Evolutionary conservation across 2,329 filamentous ascomycete genomes (phyloP), one percentile per base, ranked within the genome.

Genomic region (Fusarium metavorans): DNA sequence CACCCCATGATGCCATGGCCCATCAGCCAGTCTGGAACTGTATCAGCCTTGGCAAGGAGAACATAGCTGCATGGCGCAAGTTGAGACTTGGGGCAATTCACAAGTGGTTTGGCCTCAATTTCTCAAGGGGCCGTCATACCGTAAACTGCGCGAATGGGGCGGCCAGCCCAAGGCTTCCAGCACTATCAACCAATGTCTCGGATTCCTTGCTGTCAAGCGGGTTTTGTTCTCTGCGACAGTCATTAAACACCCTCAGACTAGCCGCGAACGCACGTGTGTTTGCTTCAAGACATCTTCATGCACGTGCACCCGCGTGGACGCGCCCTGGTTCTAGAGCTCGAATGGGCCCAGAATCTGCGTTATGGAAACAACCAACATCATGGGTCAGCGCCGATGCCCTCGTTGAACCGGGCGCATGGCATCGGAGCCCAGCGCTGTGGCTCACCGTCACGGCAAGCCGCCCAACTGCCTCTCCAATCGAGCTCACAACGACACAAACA

Each of bases 1-100:
- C 66, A 64, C 45, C 56, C 58, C 58, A 63, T 65, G 35, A 58
- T 63, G 25, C 60, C 34, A 68, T 66, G 56, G 45, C 56, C 56
- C 48, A 66, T 45, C 20, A 43, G 34, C 60, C 37, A 60, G 37
- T 66, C 71, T 69, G 18, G 72, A 60, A 37, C 10, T 58, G 30
- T 59, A 74, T n/a, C 37, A 64, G 58, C 23, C 72, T 75, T 72
- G 68, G 68, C 72, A 75, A 62, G 41, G 39, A 35, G 39, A 30
- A 32, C 16, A 30, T 25, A 23, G 32, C 52, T 48, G 52, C 25
- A 48, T 35, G 23, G 45, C n/a, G n/a, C 34, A 43, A 30, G 32
- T n/a, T 32, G 34, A 54, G 45, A 50, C 34, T 54, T 34, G 20
- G 50, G 25, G n/a, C 34, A 54, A 13, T 32, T 64, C 25, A 54